These are phyloP conservation scores for Cercophora newfieldiana DNA, from an alignment of 495 filamentous ascomycete species.

Conservation along the genomic window DNA sequence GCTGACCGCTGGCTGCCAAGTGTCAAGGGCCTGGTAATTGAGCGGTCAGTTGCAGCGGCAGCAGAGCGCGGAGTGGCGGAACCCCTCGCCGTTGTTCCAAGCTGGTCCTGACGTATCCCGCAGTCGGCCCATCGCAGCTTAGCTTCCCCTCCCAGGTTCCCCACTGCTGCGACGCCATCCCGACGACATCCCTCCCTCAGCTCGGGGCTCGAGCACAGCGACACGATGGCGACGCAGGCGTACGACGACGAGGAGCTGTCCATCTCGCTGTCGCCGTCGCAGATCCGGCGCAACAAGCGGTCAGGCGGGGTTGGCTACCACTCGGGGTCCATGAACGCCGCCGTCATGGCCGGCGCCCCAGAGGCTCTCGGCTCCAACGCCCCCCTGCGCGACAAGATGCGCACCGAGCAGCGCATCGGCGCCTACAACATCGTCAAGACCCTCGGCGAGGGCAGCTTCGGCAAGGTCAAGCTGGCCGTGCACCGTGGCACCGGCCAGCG, in stretches of 20 bases:
- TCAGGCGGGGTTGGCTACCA: slow-evolving; percentile 29
- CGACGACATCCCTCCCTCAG: slow-evolving; percentile 7
- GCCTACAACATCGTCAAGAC: slow-evolving; percentile 89
- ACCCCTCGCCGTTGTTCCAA: slow-evolving; percentile 7
- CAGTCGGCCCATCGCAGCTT: not conserved
- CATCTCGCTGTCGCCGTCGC: slow-evolving; percentile 71
- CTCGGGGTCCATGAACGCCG: slow-evolving; percentile 28
- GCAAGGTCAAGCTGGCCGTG: slow-evolving; percentile 95
- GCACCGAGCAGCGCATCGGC: slow-evolving; percentile 76
- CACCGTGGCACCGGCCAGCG: slow-evolving; percentile 88
- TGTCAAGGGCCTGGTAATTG: not conserved
- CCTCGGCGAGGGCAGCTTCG: slow-evolving; percentile 93
- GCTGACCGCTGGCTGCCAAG: not conserved
- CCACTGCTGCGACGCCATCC: slow-evolving; percentile 6
- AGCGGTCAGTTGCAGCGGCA: not conserved
- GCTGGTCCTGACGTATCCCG: not conserved
- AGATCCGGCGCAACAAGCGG: slow-evolving; percentile 55
- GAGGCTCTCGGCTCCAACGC: slow-evolving; percentile 18
- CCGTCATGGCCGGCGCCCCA: slow-evolving; percentile 33
- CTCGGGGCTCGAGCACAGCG: not conserved
- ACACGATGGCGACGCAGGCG: slow-evolving; percentile 54
- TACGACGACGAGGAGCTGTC: slow-evolving; percentile 91
- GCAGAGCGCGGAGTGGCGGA: not conserved
- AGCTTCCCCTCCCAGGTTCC: not conserved
- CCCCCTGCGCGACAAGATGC: slow-evolving; percentile 45